phyloP scores from a whole-genome alignment of 2,329 filamentous ascomycete genomes.

The Apiospora hydei region DNA sequence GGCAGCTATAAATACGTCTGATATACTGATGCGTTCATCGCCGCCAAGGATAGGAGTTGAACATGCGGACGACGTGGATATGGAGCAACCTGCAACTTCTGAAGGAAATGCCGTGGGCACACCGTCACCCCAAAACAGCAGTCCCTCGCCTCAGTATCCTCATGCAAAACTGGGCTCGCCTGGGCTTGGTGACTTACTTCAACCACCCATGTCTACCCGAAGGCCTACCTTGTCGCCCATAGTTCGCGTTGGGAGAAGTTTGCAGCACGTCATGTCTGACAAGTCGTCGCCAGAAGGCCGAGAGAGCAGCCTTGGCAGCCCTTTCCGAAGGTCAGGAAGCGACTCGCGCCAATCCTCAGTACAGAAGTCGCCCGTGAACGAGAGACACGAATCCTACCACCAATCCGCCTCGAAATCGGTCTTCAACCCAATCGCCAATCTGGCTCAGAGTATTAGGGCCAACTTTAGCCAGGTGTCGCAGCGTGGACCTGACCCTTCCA shows the following conservation, averaged over 20 bases:
- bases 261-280: conserved; percentile 66
- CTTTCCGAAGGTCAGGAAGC: conserved; percentile 54
- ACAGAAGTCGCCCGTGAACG: conserved; percentile 36
- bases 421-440: conserved; percentile 29
- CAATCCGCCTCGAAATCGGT: conserved; percentile 15
- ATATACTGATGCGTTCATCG: conserved; percentile 44
- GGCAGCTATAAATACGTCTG: conserved; percentile 29
- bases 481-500: conserved; percentile 25
- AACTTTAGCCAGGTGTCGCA: conserved; percentile 31
- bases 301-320: conserved; percentile 61
- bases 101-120: conserved; percentile 21
- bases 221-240: conserved; percentile 61
- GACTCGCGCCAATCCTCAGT: conserved; percentile 35
- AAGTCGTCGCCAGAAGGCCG: conserved; percentile 61
- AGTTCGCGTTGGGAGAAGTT: conserved; percentile 61
- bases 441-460: conserved; percentile 33
- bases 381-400: conserved; percentile 27
- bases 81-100: neutral
- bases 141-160: conserved; percentile 20
- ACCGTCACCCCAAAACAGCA: conserved; percentile 18
- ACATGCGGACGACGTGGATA: neutral
- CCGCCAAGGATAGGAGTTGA: conserved; percentile 36
- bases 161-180: conserved; percentile 21
- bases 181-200: conserved; percentile 3
- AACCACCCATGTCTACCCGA: conserved; percentile 27